A percentile compares a stretch with the other conserved stretches of the same genome.
phyloP scores from a whole-genome alignment of 2,329 filamentous ascomycete species.

The Akanthomyces lecanii region DNA sequence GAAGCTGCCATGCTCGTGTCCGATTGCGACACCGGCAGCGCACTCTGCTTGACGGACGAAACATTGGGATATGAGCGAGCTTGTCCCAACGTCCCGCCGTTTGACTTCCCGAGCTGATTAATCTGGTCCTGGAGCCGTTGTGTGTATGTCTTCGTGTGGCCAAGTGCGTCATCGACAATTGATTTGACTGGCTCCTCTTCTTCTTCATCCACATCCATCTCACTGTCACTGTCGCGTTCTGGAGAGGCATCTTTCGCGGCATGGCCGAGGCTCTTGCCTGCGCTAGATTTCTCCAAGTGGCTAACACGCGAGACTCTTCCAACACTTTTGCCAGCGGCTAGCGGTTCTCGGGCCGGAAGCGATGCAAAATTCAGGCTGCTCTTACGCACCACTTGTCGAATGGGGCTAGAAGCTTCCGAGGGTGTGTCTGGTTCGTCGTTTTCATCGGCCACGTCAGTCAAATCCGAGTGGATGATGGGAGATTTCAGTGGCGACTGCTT shows the following conservation, averaged over 20 bases:
- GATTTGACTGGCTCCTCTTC: slow-evolving; percentile 39
- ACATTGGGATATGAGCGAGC: slow-evolving; percentile 45
- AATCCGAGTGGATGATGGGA: slow-evolving; percentile 16
- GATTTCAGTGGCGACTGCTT: slow-evolving; percentile 12
- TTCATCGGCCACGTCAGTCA: slow-evolving; percentile 38
- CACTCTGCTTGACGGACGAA: slow-evolving; percentile 30
- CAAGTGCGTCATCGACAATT: slow-evolving; percentile 34
- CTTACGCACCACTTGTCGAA: slow-evolving; percentile 76
- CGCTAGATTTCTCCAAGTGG: slow-evolving; percentile 71
- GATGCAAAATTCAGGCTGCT: slow-evolving; percentile 94
- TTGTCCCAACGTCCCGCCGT: slow-evolving; percentile 42
- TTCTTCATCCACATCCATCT: slow-evolving; percentile 50
- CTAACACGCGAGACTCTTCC: slow-evolving; percentile 73
- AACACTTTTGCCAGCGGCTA: slow-evolving; percentile 79
- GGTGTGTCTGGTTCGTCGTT: slow-evolving; percentile 40
- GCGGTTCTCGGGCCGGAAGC: slow-evolving; percentile 82
- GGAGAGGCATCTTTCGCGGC: slow-evolving; percentile 39
- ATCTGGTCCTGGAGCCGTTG: slow-evolving; percentile 92
- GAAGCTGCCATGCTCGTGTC: slow-evolving; percentile 28
- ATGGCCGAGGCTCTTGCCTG: slow-evolving; percentile 65
- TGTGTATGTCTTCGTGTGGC: slow-evolving; percentile 85
- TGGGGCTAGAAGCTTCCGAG: slow-evolving; percentile 69
- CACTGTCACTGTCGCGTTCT: slow-evolving; percentile 46
- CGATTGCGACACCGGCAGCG: slow-evolving; percentile 26
- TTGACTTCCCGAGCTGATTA: slow-evolving; percentile 61